Base-by-base conservation (phyloP, 768 basidiomycete genomes). In the Xerocomus potaroensis region DNA sequence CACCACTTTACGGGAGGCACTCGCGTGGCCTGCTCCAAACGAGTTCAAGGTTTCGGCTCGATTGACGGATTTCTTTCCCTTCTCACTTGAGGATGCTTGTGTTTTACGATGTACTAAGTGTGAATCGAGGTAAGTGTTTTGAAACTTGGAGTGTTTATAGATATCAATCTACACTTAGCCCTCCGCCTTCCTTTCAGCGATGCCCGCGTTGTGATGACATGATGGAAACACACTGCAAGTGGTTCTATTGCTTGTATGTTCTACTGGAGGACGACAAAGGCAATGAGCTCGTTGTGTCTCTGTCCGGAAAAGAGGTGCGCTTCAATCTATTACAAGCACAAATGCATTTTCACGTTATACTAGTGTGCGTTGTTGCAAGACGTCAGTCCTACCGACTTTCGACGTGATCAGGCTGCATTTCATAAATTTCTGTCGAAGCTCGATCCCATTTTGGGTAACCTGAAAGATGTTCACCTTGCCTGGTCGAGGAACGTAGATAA, bases 201-300 rank as follows among this genome's bases (percentile, higher is more conserved):
- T 87, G 84, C 54, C 58, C 71, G 5, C 58, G 60, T 11, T 87
- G 85, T 57, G 66, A 69, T 41, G 79, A 83, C 56, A 70, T 72
- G 55, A 72, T 78, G 29, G 68, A 74, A 32, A 72, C 76, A 41
- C 75, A 74, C 49, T 71, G 75, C 38, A 69, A 66, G 29, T 73
- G 73, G 45, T 62, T 68, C 39, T 85, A 74, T 46, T 62, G 73
- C 40, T 61, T 85, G 43, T 75, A 69, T 43, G 47, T 86, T 41
- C 65, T 66, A 30, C 56, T 86, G 14, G 68, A 78, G 55, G 83
- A 87, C 47, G 72, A 72, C 29, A 58, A 66, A 10, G 74, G 71
- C 4, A 46, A 58, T 4, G 61, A 67, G 27, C 56, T 84, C 14
- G 60, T 67, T 5, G 65, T 84, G 3, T 72, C 74, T 5, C 65